Conservation (phyloP, 495 filamentous ascomycete species). For the Neurospora sp. region DNA sequence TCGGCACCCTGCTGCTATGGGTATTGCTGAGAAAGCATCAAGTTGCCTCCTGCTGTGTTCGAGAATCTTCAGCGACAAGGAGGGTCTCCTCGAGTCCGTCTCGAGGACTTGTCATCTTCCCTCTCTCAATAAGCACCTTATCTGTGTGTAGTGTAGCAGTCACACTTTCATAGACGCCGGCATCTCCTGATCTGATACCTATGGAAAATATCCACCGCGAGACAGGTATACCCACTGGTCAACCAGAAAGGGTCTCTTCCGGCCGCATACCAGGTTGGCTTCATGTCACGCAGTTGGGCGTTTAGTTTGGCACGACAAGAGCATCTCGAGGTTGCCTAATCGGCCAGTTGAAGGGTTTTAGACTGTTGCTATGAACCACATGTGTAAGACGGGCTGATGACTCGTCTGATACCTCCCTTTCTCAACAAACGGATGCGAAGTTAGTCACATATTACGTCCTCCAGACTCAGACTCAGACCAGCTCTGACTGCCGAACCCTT, state of each 20-base stretch:
- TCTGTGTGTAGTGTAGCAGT: not conserved
- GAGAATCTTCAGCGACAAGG: not conserved
- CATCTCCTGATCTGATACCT: not conserved
- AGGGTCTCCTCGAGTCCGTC: not conserved
- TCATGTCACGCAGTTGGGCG: not conserved
- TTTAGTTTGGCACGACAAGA: not conserved
- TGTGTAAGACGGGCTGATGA: not conserved
- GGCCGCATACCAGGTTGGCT: not conserved
- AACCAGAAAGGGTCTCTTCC: not conserved
- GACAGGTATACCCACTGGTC: not conserved
- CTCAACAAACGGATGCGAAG: not conserved
- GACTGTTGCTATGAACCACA: not conserved
- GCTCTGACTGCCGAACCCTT: not conserved
- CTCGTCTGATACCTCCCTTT: not conserved
- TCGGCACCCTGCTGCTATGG: not conserved
- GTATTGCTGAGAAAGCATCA: not conserved
- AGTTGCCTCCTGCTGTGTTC: not conserved
- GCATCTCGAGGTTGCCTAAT: not conserved
- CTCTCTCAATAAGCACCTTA: not conserved
- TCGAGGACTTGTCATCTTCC: not conserved
- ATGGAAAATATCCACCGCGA: not conserved
- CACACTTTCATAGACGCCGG: not conserved
- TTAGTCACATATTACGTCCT: too few relatives aligned
- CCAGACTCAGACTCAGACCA: not conserved
- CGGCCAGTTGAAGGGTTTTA: not conserved